Percentiles rank a stretch among this genome's conserved stretches.
These are phyloP conservation scores for Bassia scoparia DNA, from an alignment of 148 eudicot species.

Conservation along the genomic window DNA sequence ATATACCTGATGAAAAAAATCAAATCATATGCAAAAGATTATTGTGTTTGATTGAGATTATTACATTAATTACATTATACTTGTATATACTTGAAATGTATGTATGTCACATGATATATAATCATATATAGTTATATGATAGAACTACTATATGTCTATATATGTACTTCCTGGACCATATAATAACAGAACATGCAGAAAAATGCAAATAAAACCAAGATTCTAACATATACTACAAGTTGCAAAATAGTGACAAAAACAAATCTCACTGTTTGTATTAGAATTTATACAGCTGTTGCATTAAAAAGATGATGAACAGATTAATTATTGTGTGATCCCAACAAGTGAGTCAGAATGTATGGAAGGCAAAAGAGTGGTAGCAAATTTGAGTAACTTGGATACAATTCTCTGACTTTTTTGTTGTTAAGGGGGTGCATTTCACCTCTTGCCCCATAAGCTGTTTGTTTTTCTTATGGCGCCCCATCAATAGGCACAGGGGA, in stretches of 20 bases:
- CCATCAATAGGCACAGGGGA: no score
- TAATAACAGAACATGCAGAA: not conserved
- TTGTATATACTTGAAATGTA: no score
- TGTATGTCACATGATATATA: no score
- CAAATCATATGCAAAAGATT: conserved; percentile 1
- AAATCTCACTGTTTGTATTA: not conserved
- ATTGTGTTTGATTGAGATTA: conserved; percentile 5
- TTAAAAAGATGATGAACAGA: no score
- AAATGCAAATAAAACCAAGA: not conserved
- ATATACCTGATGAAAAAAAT: not conserved
- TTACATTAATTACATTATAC: not conserved
- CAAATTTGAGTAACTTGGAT: not conserved
- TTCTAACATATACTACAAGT: not conserved
- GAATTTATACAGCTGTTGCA: not conserved
- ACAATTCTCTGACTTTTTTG: not conserved
- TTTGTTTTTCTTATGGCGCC: not conserved
- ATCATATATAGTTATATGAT: not conserved
- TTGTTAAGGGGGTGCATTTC: not conserved
- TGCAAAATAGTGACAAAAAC: not conserved
- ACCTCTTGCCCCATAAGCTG: not conserved
- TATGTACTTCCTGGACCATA: no score
- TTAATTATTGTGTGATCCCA: not conserved
- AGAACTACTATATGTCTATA: not conserved
- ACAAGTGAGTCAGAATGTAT: conserved; percentile 2
- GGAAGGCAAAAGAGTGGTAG: not conserved